Conservation (phyloP, 805 yeast species). For the Kuraishia borneana region DNA sequence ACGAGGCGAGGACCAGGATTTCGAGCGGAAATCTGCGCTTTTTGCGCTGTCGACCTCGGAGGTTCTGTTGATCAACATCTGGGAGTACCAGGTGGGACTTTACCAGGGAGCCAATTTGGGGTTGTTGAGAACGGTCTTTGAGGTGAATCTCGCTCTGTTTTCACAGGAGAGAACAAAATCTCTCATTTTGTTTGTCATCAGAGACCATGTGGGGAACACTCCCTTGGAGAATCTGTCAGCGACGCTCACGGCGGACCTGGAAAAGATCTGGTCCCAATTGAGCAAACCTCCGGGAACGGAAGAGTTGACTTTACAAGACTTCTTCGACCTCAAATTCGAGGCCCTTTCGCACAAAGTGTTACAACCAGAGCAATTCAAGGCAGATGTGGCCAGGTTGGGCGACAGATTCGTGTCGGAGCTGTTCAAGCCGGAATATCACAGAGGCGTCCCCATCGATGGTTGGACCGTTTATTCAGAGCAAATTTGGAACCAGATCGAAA, state of each 20-base stretch:
- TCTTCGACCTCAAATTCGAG: conserved; percentile 75
- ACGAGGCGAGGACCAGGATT: conserved; percentile 97
- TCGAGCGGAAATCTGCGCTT: conserved; percentile 91
- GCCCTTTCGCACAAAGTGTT: conserved; percentile 79
- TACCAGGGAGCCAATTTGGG: conserved; percentile 99
- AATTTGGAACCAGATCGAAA: conserved; percentile 91
- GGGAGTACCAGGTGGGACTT: conserved; percentile 96
- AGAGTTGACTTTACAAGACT: conserved; percentile 51
- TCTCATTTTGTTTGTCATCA: conserved; percentile 71
- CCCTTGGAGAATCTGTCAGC: conserved; percentile 61
- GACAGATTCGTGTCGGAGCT: conserved; percentile 42
- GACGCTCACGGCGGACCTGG: conserved; percentile 62
- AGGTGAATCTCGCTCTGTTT: conserved; percentile 81
- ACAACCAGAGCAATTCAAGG: conserved; percentile 58
- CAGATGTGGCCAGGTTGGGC: conserved; percentile 53
- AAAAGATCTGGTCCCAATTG: conserved; percentile 67
- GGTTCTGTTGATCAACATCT: conserved; percentile 79
- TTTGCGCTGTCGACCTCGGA: conserved; percentile 92
- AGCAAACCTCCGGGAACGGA: conserved; percentile 60
- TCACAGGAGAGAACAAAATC: conserved; percentile 50
- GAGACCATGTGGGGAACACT: conserved; percentile 86
- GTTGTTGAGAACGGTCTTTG: conserved; percentile 87
- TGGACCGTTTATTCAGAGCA: conserved; percentile 88
- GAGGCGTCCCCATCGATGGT: conserved; percentile 86
- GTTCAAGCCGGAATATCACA: conserved; percentile 67